Evolutionary conservation across 495 filamentous ascomycete species (phyloP).

Genomic region (Bombardia bombarda): DNA sequence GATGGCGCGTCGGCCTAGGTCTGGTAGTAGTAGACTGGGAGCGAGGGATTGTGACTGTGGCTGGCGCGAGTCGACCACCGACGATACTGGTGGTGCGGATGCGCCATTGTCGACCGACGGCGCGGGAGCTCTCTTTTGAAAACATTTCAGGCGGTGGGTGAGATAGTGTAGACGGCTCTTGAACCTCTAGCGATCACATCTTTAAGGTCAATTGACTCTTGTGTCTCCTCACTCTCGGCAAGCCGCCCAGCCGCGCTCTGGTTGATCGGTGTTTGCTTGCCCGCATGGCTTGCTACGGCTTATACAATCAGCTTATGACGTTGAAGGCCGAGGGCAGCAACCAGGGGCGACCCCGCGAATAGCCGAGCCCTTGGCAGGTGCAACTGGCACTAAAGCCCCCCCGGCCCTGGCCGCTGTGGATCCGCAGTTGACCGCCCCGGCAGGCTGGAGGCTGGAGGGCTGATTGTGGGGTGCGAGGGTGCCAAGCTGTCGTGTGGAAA

Average conservation of each 20-base stretch:
- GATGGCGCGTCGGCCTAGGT: too few relatives aligned
- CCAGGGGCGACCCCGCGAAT: conserved; percentile 22
- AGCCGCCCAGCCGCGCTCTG: neutral
- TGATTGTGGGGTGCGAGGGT: too few relatives aligned
- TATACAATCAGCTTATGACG: conserved; percentile 16
- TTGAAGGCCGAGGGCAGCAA: conserved; percentile 17
- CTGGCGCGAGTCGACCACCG: conserved; percentile 18
- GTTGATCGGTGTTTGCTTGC: neutral
- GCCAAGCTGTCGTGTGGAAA: conserved; percentile 15
- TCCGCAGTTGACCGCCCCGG: too few relatives aligned
- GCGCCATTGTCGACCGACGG: conserved; percentile 33
- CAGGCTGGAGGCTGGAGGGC: too few relatives aligned
- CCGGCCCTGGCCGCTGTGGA: too few relatives aligned
- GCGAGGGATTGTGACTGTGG: neutral
- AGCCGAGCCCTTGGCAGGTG: conserved; percentile 17
- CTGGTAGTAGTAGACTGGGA: neutral
- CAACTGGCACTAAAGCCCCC: too few relatives aligned
- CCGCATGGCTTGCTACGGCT: conserved; percentile 24
- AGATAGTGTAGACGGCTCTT: neutral
- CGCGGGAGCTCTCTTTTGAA: conserved; percentile 34
- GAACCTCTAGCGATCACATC: conserved; percentile 7
- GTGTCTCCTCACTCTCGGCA: neutral
- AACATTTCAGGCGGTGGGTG: conserved; percentile 27
- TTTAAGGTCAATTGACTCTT: conserved; percentile 10
- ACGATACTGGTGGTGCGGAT: conserved; percentile 24